These are phyloP conservation scores for Didymellaceae sp. DNA, from an alignment of 2,329 filamentous ascomycete genomes.

Conservation along the genomic window DNA sequence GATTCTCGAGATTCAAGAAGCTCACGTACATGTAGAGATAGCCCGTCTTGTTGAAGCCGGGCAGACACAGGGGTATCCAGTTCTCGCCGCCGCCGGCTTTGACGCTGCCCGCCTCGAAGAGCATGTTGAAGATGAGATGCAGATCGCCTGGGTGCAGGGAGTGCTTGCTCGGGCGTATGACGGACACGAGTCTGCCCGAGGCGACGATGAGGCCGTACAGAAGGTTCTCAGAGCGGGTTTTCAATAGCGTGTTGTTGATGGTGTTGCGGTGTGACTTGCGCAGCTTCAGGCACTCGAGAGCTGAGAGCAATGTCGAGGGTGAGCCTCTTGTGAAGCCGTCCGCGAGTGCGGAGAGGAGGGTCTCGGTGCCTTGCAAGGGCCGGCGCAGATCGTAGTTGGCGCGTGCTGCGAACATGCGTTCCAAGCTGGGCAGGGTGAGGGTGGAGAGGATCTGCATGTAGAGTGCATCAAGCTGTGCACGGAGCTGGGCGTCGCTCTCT, in stretches of 20 bases:
- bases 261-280: conserved; percentile 83
- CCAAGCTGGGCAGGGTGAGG: conserved; percentile 84
- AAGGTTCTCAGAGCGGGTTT: conserved; percentile 75
- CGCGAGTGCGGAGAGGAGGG: conserved; percentile 85
- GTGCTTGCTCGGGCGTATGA: conserved; percentile 91
- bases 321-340: conserved; percentile 96
- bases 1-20: conserved; percentile 74
- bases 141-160: conserved; percentile 94
- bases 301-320: conserved; percentile 83
- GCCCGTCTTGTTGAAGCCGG: conserved; percentile 94
- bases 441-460: conserved; percentile 99
- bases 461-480: conserved; percentile 85
- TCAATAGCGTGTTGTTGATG: conserved; percentile 88
- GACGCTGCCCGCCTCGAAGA: conserved; percentile 92
- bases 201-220: conserved; percentile 95
- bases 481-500: conserved; percentile 90
- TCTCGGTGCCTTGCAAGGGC: conserved; percentile 89
- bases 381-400: conserved; percentile 93
- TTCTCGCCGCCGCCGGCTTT: conserved; percentile 94
- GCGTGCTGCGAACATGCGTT: conserved; percentile 84
- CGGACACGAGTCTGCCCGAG: conserved; percentile 89
- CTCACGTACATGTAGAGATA: conserved; percentile 99
- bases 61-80: conserved; percentile 95
- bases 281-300: conserved; percentile 90
- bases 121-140: conserved; percentile 98